Evolutionary conservation across 2,329 filamentous ascomycete species (phyloP).

Genomic region (Gaeumannomyces sp.): DNA sequence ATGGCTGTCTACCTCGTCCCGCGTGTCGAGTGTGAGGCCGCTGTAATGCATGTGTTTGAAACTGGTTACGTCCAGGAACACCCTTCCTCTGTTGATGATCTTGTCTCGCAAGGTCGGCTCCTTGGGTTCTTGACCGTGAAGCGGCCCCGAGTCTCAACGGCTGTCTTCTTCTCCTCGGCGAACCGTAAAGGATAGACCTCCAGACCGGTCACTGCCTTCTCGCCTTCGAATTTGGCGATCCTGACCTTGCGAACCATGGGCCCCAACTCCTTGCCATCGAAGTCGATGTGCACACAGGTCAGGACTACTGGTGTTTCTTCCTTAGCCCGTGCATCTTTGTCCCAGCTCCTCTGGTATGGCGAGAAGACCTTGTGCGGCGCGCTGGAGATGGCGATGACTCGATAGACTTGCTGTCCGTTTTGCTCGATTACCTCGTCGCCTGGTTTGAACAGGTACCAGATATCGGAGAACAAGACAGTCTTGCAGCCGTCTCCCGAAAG

Average conservation of each 20-base stretch:
- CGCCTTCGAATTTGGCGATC: constrained; percentile 21
- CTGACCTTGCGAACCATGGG: constrained; percentile 20
- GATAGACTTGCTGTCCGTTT: constrained; percentile 19
- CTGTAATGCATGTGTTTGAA: constrained; percentile 24
- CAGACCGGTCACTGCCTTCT: constrained; percentile 19
- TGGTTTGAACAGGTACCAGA: constrained; percentile 21
- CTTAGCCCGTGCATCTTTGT: constrained; percentile 1
- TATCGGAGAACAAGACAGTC: constrained; percentile 18
- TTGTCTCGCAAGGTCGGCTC: constrained; percentile 10
- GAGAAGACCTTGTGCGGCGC: too few relatives aligned
- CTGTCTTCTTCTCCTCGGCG: not conserved
- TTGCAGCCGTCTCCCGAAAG: constrained; percentile 10
- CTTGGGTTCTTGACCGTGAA: not conserved
- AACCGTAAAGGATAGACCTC: constrained; percentile 22
- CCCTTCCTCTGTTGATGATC: constrained; percentile 18
- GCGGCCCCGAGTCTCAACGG: not conserved
- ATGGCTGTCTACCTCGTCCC: constrained; percentile 25
- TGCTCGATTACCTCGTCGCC: constrained; percentile 15
- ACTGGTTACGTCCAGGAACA: constrained; percentile 16
- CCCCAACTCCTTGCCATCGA: constrained; percentile 24
- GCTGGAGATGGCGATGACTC: constrained; percentile 14
- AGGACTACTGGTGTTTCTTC: constrained; percentile 11
- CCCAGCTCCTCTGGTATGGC: not conserved
- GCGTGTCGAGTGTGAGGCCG: constrained; percentile 18
- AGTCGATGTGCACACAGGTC: constrained; percentile 23